phyloP scores from a whole-genome alignment of 1,284 basidiomycete species.

The Ustilago trichophora region DNA sequence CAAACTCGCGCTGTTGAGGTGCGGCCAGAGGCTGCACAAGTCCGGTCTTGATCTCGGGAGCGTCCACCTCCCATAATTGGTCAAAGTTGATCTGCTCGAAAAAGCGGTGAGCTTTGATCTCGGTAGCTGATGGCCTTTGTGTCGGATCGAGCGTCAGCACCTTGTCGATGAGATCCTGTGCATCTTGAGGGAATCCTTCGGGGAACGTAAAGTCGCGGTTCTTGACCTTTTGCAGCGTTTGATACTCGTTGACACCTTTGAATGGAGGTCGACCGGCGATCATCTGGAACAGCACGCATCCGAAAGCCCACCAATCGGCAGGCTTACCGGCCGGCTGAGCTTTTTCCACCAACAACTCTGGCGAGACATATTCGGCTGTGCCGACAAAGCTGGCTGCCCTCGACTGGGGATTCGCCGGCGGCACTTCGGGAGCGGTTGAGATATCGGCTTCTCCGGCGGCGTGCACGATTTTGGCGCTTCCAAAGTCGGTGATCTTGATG shows the following conservation, averaged over 20 bases:
- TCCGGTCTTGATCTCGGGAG: constrained; percentile 37
- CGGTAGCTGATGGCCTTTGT: constrained; percentile 22
- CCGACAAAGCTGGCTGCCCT: constrained; percentile 86
- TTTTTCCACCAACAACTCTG: constrained; percentile 82
- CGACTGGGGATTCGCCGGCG: not conserved
- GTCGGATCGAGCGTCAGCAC: constrained; percentile 67
- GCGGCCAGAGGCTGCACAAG: constrained; percentile 29
- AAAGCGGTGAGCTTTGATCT: constrained; percentile 51
- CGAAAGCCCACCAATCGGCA: constrained; percentile 72
- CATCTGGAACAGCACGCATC: constrained; percentile 71
- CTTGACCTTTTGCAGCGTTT: constrained; percentile 72
- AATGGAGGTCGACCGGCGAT: constrained; percentile 71
- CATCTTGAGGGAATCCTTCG: constrained; percentile 68
- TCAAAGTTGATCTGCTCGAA: constrained; percentile 48
- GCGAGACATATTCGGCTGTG: constrained; percentile 93
- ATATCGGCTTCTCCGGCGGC: constrained; percentile 10
- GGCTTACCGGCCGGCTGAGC: constrained; percentile 68
- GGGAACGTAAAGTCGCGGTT: constrained; percentile 70
- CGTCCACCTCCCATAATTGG: constrained; percentile 45
- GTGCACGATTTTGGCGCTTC: constrained; percentile 59
- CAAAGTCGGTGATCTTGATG: constrained; percentile 65
- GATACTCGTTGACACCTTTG: constrained; percentile 71
- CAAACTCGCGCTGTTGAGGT: constrained; percentile 2
- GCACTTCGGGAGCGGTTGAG: not conserved
- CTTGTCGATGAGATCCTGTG: constrained; percentile 68